These are phyloP conservation scores for Corymbia calophylla DNA, from an alignment of 441 rosid species.

Conservation along the genomic window DNA sequence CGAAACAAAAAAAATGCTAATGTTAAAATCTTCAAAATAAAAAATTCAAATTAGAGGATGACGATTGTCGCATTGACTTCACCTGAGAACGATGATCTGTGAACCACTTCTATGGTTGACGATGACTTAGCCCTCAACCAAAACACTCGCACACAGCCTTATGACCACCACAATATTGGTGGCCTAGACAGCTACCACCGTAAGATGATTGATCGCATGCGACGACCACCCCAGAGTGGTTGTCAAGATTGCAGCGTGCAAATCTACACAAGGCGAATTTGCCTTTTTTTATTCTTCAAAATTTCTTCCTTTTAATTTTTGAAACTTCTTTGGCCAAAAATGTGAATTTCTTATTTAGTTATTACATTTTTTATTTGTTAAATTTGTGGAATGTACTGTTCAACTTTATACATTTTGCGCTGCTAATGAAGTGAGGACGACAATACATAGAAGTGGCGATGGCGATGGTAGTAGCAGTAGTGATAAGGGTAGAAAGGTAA, in stretches of 20 bases:
- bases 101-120: not conserved
- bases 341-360: not conserved
- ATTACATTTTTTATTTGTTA: not conserved
- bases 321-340: not conserved
- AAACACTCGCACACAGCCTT: not conserved
- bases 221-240: not conserved
- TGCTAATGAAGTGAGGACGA: not conserved
- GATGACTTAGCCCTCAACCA: not conserved
- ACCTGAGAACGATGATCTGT: not conserved
- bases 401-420: not conserved
- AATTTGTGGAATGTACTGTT: not conserved
- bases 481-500: not conserved
- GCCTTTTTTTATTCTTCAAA: not conserved
- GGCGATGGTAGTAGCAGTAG: not conserved
- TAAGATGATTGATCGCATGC: not conserved
- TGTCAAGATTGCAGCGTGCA: not conserved
- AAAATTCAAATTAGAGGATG: not conserved
- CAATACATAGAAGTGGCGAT: not conserved
- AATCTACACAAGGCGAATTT: not conserved
- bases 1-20: not conserved
- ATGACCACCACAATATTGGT: not conserved
- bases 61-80: not conserved
- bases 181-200: not conserved
- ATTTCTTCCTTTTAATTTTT: not conserved
- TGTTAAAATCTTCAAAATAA: not conserved